Conservation (phyloP, 805 yeast genomes). For the Wickerhamomyces silvicola region DNA sequence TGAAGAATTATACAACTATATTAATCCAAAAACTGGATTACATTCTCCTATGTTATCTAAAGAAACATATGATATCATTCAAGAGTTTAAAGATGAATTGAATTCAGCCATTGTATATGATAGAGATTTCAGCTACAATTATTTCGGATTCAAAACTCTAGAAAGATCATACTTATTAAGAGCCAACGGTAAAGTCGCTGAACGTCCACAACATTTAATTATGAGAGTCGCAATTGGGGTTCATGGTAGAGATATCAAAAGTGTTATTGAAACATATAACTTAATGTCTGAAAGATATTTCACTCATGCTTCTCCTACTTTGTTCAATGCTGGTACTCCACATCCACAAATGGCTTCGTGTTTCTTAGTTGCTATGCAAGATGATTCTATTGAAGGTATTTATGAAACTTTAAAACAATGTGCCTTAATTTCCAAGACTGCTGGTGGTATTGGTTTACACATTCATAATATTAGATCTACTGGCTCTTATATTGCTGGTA, state of each 20-base stretch:
- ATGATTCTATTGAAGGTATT: constrained; percentile 93
- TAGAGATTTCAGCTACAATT: constrained; percentile 73
- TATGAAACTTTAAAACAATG: constrained; percentile 82
- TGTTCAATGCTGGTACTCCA: constrained; percentile 90
- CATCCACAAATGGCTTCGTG: constrained; percentile 85
- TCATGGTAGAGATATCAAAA: constrained; percentile 61
- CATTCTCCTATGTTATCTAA: constrained; percentile 58
- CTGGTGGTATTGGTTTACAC: constrained; percentile 94
- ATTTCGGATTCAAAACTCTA: constrained; percentile 89
- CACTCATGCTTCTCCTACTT: constrained; percentile 93
- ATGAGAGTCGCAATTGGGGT: constrained; percentile 92
- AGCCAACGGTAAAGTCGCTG: constrained; percentile 61
- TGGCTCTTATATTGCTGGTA: constrained; percentile 85
- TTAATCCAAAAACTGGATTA: constrained; percentile 71
- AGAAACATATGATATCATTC: constrained; percentile 56
- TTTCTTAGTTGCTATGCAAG: constrained; percentile 84
- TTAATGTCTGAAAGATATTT: constrained; percentile 83
- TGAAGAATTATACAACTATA: constrained; percentile 64
- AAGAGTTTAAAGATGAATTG: constrained; percentile 56
- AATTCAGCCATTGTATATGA: constrained; percentile 69
- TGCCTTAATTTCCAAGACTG: constrained; percentile 87
- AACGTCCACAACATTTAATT: constrained; percentile 86
- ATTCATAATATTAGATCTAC: constrained; percentile 79
- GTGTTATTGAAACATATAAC: constrained; percentile 75
- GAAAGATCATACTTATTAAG: constrained; percentile 78